Evolutionary conservation across 208 protist genomes (phyloP), one percentile per base, ranked within the genome.

Genomic region (Trypanosomatidae sp.): DNA sequence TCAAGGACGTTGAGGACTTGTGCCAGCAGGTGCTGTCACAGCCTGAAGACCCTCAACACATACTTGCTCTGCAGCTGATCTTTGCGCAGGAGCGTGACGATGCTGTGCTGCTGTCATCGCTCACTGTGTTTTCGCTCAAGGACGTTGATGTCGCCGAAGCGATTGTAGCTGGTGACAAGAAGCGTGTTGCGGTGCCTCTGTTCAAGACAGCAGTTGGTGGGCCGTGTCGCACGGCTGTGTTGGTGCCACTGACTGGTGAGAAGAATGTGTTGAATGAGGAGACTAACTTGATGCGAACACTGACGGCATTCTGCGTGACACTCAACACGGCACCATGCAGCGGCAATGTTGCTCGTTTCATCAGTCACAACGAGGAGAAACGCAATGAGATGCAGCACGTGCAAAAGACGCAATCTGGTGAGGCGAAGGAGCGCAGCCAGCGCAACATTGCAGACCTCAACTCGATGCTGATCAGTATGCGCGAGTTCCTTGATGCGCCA

Each of bases 331-430:
- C 61, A 2, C 62, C 67, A 4, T 69, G 75, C 43, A 84, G 75
- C 51, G 75, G 75, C 25, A 79, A 76, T 40, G 55, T 75, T 35
- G 7, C 33, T 7, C 69, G 75, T 39, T 84, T 84, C 53, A 55
- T 84, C 28, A 60, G 70, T 42, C 78, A 67, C 62, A 70, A 65
- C 2, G 23, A 54, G 24, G 47, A 50, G 33, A 49, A 80, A 48
- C 44, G 68, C 21, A 41, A 48, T 39, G 40, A 54, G 46, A 41
- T 53, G 16, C 48, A 61, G 46, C 52, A 48, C 30, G 16, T 20
- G 5, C 19, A 35, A 22, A n/a, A n/a, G n/a, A n/a, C n/a, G n/a
- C n/a, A n/a, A n/a, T n/a, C n/a, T n/a, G n/a, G n/a, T n/a, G n/a
- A n/a, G n/a, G n/a, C n/a, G n/a, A n/a, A n/a, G n/a, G n/a, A n/a